A percentile compares a stretch with the other conserved stretches of the same genome.
These are phyloP conservation scores for Ophiostoma sp. DNA, from an alignment of 2,329 filamentous ascomycete genomes.

Conservation along the genomic window DNA sequence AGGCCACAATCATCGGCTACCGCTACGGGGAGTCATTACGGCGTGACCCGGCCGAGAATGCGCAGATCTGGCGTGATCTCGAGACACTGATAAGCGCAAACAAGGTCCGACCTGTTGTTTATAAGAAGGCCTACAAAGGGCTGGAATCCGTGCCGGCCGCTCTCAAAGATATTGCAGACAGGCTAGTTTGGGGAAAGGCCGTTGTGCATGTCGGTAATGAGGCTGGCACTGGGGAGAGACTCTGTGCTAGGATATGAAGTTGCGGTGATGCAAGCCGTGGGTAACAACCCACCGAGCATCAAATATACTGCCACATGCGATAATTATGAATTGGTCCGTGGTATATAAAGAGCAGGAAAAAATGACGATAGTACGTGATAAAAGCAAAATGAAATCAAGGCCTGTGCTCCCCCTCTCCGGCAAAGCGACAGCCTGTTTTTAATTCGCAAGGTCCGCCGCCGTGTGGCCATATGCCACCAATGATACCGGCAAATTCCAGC, in stretches of 20 bases:
- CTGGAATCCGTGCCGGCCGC: not conserved
- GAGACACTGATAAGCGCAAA: not conserved
- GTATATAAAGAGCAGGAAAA: constrained; percentile 6
- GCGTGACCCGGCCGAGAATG: constrained; percentile 26
- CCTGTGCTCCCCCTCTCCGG: not conserved
- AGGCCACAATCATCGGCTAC: not conserved
- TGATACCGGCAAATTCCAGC: not conserved
- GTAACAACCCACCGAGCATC: not conserved
- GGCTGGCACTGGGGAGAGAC: not conserved
- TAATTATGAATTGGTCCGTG: not conserved
- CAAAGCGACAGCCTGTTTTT: not conserved
- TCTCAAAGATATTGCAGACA: not conserved
- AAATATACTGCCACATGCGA: not conserved
- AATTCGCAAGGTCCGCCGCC: not conserved
- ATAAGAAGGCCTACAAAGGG: not conserved
- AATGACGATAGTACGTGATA: constrained; percentile 1
- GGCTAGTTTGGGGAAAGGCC: not conserved
- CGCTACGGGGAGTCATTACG: not conserved
- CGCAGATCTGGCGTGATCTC: not conserved
- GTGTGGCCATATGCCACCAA: not conserved
- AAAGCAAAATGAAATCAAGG: not conserved
- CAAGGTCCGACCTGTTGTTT: not conserved
- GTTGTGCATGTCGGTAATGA: not conserved
- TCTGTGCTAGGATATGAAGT: not conserved
- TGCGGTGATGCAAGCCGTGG: too few relatives aligned